phyloP scores from a whole-genome alignment of 352 stramenopile species.

The Pythium pyrilobum region DNA sequence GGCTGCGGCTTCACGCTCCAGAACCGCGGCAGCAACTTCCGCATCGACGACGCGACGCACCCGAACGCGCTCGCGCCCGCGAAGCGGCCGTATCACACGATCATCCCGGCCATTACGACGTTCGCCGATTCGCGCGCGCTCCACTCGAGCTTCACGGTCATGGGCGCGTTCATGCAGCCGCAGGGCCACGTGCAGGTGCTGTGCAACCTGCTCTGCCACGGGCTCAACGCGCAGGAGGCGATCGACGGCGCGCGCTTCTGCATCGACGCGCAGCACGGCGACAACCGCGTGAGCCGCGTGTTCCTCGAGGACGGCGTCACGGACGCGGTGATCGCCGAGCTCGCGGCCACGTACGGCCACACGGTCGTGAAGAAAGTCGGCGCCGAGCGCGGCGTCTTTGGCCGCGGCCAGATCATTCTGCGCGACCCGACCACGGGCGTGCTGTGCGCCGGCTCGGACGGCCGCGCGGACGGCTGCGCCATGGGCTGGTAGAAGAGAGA shows the following conservation, averaged over 20 bases:
- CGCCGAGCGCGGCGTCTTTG: slow-evolving; percentile 47
- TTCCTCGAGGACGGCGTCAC: slow-evolving; percentile 83
- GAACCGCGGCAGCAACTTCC: slow-evolving; percentile 96
- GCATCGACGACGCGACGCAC: slow-evolving; percentile 73
- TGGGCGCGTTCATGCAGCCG: slow-evolving; percentile 95
- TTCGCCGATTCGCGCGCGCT: slow-evolving; percentile 81
- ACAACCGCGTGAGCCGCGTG: slow-evolving; percentile 56
- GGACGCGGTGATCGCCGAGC: slow-evolving; percentile 52
- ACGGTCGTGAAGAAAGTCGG: slow-evolving; percentile 34
- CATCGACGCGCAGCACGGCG: slow-evolving; percentile 79
- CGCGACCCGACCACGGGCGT: slow-evolving; percentile 79
- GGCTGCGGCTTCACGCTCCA: slow-evolving; percentile 95
- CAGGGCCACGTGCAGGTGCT: slow-evolving; percentile 96
- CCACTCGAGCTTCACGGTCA: slow-evolving; percentile 90
- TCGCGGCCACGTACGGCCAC: slow-evolving; percentile 81
- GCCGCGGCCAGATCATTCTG: slow-evolving; percentile 83
- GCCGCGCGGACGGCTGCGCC: slow-evolving; percentile 91
- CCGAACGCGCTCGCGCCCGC: slow-evolving; percentile 88
- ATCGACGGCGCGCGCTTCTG: slow-evolving; percentile 94
- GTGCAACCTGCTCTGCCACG: slow-evolving; percentile 82
- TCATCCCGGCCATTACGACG: slow-evolving; percentile 95
- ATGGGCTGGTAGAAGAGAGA: slow-evolving; percentile 65
- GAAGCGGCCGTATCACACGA: slow-evolving; percentile 98
- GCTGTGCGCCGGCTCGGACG: slow-evolving; percentile 93
- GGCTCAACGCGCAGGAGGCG: slow-evolving; percentile 84